Conservation (phyloP, 2,329 filamentous ascomycete genomes). For the Hypoxylon sp. region DNA sequence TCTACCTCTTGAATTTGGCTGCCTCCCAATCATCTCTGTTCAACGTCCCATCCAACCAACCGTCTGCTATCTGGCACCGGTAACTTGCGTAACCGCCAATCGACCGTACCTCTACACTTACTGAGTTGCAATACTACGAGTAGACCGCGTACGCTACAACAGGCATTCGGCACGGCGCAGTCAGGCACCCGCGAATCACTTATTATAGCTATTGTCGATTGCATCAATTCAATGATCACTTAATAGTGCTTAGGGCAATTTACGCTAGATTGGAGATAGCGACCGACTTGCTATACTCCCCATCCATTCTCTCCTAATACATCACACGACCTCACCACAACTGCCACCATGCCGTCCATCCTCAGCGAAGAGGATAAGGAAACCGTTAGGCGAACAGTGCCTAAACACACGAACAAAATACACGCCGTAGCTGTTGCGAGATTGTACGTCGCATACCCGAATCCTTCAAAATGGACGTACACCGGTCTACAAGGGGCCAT, state of each 20-base stretch:
- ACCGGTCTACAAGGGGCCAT: constrained; percentile 93
- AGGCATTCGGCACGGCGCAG: constrained; percentile 21
- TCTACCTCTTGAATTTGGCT: constrained; percentile 31
- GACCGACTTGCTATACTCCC: constrained; percentile 36
- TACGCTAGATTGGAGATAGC: constrained; percentile 36
- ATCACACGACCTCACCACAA: constrained; percentile 42
- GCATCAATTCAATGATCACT: constrained; percentile 39
- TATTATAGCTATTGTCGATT: constrained; percentile 19
- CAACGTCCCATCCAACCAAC: constrained; percentile 33
- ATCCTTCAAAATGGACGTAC: constrained; percentile 89
- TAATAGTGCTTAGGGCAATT: constrained; percentile 28
- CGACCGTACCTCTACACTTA: constrained; percentile 31
- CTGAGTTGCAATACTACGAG: constrained; percentile 26
- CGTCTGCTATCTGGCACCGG: constrained; percentile 29
- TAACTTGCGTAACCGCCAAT: constrained; percentile 44
- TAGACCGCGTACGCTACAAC: constrained; percentile 31
- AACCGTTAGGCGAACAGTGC: constrained; percentile 93
- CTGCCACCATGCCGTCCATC: constrained; percentile 72
- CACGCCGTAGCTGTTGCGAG: constrained; percentile 93
- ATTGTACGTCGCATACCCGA: constrained; percentile 93
- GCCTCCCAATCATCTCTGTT: constrained; percentile 38
- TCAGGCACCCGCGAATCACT: constrained; percentile 27
- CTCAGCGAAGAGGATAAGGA: constrained; percentile 95
- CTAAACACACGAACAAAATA: constrained; percentile 97
- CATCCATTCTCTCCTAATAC: constrained; percentile 27